A percentile compares a stretch with the other conserved stretches of the same genome.
phyloP scores from a whole-genome alignment of 805 yeast species.

The Candida orba region DNA sequence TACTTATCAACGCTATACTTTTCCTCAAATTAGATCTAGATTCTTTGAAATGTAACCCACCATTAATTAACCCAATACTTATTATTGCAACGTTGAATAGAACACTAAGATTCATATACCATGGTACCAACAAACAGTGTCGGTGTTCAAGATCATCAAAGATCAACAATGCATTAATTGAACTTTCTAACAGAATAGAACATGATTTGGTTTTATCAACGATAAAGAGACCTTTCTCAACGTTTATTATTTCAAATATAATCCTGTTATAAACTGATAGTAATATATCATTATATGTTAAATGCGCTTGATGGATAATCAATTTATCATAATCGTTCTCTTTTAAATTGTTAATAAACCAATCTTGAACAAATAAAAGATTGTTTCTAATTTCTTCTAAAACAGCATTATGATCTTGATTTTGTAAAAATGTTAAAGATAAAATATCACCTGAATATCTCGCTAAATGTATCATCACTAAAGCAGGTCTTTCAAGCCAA shows the following conservation, averaged over 20 bases:
- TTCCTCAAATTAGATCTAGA: slow-evolving; percentile 10
- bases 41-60: slow-evolving; percentile 27
- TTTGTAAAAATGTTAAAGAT: slow-evolving; percentile 10
- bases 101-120: slow-evolving; percentile 43
- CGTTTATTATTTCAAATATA: slow-evolving; percentile 12
- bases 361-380: slow-evolving; percentile 13
- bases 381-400: slow-evolving; percentile 8
- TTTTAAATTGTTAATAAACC: slow-evolving; percentile 6
- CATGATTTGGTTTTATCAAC: neutral
- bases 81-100: slow-evolving; percentile 38
- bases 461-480: slow-evolving; percentile 39
- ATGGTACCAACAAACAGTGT: slow-evolving; percentile 34
- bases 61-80: slow-evolving; percentile 34
- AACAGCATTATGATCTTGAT: slow-evolving; percentile 16
- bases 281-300: slow-evolving; percentile 17
- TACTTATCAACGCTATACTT: slow-evolving; percentile 17
- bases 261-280: slow-evolving; percentile 14
- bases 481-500: slow-evolving; percentile 42
- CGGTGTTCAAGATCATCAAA: slow-evolving; percentile 25
- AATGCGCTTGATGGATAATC: slow-evolving; percentile 13
- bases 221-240: slow-evolving; percentile 14
- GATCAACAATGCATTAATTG: slow-evolving; percentile 27
- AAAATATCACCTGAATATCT: slow-evolving; percentile 31
- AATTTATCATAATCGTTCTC: slow-evolving; percentile 13
- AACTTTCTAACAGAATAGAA: slow-evolving; percentile 25